A percentile compares a stretch with the other conserved stretches of the same genome.
Conservation (phyloP, 23 red algal genomes). For the Gracilaria vermiculophylla region DNA sequence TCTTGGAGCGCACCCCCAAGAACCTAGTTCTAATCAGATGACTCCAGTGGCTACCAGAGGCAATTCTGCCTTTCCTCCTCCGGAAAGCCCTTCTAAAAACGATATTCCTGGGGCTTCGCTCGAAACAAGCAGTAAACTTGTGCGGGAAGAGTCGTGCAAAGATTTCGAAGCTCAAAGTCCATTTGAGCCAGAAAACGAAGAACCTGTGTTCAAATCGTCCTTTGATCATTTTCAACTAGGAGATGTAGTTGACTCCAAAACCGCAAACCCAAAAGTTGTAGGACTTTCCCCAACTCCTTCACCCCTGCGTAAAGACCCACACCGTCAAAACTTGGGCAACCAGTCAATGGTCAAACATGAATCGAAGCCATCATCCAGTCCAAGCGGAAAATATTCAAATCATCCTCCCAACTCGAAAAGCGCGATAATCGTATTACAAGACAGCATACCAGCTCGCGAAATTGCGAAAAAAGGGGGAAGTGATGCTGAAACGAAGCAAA, state of each 20-base stretch:
- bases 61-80: neutral
- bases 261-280: neutral
- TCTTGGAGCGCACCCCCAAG: neutral
- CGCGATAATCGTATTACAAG: neutral
- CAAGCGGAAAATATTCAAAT: neutral
- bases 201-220: neutral
- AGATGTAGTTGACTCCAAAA: neutral
- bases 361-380: neutral
- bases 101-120: neutral
- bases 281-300: neutral
- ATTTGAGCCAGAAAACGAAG: constrained; percentile 19
- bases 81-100: neutral
- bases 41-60: neutral
- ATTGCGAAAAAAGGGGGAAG: neutral
- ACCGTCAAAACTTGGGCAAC: neutral
- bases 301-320: neutral
- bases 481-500: neutral
- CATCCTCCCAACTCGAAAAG: neutral
- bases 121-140: neutral
- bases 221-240: neutral
- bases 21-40: neutral
- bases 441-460: neutral
- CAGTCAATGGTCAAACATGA: neutral
- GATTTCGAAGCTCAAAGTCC: neutral
- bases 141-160: neutral